Conservation (phyloP, 2,329 filamentous ascomycete species). For the Aschersonia sp. region DNA sequence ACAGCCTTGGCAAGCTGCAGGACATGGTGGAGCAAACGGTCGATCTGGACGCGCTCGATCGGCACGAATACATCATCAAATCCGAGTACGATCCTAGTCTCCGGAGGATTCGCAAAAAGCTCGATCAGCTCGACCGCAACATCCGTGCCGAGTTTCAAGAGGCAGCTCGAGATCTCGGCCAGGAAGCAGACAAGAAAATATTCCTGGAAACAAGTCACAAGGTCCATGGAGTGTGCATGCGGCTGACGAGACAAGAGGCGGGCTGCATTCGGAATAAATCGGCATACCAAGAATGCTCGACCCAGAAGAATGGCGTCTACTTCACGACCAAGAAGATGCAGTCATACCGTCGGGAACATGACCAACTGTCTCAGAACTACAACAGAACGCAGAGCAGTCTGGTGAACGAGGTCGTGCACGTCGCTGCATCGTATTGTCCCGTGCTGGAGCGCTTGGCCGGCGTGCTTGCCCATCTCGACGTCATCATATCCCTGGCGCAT, state of each 20-base stretch:
- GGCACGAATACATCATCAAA: constrained; percentile 98
- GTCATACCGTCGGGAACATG: constrained; percentile 73
- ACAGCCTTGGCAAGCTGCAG: constrained; percentile 71
- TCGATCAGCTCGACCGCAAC: constrained; percentile 69
- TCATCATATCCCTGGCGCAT: constrained; percentile 88
- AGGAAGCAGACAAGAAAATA: constrained; percentile 96
- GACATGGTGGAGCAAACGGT: constrained; percentile 99
- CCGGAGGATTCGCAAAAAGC: constrained; percentile 75
- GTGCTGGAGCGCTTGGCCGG: constrained; percentile 81
- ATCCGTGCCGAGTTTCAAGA: constrained; percentile 72
- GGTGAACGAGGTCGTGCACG: constrained; percentile 81
- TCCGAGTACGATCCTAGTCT: constrained; percentile 90
- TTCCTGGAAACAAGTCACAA: constrained; percentile 86
- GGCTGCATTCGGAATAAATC: constrained; percentile 86
- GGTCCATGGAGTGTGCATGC: constrained; percentile 93
- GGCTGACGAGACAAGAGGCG: constrained; percentile 80
- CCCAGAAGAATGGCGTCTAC: constrained; percentile 97
- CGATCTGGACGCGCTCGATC: constrained; percentile 85
- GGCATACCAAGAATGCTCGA: constrained; percentile 86
- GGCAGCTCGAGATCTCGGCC: constrained; percentile 67
- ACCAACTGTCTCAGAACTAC: constrained; percentile 88
- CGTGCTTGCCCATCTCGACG: constrained; percentile 78
- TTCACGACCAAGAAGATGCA: constrained; percentile 82
- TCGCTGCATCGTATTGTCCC: constrained; percentile 88
- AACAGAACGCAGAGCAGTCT: constrained; percentile 86